Conservation (phyloP, 345 rosid species). For the Zanthoxylum bungeanum region DNA sequence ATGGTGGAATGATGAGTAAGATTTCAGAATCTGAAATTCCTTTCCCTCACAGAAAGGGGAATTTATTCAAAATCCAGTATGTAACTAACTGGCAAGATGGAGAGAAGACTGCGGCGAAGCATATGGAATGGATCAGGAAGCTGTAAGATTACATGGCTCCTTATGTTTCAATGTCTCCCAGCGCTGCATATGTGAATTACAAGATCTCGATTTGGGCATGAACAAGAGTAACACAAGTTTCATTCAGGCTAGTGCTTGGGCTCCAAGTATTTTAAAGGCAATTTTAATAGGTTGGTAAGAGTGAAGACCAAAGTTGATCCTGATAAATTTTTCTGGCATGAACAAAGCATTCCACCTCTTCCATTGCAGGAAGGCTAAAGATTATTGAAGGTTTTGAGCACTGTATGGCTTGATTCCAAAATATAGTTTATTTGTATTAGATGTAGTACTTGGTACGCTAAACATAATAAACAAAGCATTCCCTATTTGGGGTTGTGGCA, state of each 20-base stretch:
- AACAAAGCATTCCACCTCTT: constrained; percentile 42
- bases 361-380: neutral
- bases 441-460: neutral
- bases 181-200: constrained; percentile 34
- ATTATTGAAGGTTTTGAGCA: neutral
- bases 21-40: constrained; percentile 32
- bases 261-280: constrained; percentile 17
- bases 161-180: constrained; percentile 28
- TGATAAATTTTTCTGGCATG: constrained; percentile 36
- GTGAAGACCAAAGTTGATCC: constrained; percentile 39
- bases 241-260: constrained; percentile 14
- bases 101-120: constrained; percentile 1
- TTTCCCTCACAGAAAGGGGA: constrained; percentile 39
- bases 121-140: constrained; percentile 27
- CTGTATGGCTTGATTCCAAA: neutral
- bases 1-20: constrained; percentile 42
- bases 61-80: constrained; percentile 29
- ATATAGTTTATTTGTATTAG: neutral
- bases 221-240: constrained; percentile 9
- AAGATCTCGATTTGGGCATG: constrained; percentile 32
- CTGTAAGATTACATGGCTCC: constrained; percentile 30
- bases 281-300: constrained; percentile 28
- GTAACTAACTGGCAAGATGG: constrained; percentile 22
- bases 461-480: neutral
- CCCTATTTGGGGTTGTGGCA: too few relatives aligned